Evolutionary conservation across 495 filamentous ascomycete species (phyloP).

Genomic region (Bathelium albidoporum): DNA sequence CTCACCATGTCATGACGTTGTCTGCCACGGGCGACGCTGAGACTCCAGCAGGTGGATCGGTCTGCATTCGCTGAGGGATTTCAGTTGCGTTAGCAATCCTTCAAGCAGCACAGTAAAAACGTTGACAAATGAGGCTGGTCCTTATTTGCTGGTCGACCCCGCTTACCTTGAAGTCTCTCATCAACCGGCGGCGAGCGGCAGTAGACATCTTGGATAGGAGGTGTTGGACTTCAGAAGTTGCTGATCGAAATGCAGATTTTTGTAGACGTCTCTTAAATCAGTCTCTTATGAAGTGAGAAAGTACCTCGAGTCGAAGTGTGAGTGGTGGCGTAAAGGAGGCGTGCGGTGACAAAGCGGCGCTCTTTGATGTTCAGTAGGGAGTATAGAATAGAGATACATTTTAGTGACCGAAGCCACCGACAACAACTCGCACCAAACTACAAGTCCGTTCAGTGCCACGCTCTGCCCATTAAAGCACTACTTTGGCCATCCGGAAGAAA

Average conservation of each 20-base stretch:
- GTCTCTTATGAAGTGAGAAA: too few relatives aligned
- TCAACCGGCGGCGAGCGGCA: conserved; percentile 21
- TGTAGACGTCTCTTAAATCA: neutral
- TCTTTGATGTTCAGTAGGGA: neutral
- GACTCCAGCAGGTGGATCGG: conserved; percentile 92
- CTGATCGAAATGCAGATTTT: neutral
- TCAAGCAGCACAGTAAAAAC: neutral
- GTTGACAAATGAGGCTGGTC: neutral
- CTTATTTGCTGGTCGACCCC: too few relatives aligned
- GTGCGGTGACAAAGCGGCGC: too few relatives aligned
- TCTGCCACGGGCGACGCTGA: conserved; percentile 94
- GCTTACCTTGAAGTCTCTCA: conserved; percentile 26
- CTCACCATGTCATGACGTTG: conserved; percentile 98
- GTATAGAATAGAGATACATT: too few relatives aligned
- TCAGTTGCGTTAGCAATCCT: neutral
- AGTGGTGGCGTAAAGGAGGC: too few relatives aligned
- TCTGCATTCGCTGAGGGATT: conserved; percentile 82
- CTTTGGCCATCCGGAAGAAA: too few relatives aligned
- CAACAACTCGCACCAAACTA: too few relatives aligned
- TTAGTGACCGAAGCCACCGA: too few relatives aligned
- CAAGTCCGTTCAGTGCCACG: too few relatives aligned
- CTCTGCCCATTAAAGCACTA: too few relatives aligned
- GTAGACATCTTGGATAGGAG: conserved; percentile 21
- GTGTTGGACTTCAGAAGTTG: neutral
- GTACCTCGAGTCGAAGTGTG: neutral